A percentile compares a stretch with the other conserved stretches of the same genome.
Conservation (phyloP, 257 asterid species). For the Schizonepeta tenuifolia region DNA sequence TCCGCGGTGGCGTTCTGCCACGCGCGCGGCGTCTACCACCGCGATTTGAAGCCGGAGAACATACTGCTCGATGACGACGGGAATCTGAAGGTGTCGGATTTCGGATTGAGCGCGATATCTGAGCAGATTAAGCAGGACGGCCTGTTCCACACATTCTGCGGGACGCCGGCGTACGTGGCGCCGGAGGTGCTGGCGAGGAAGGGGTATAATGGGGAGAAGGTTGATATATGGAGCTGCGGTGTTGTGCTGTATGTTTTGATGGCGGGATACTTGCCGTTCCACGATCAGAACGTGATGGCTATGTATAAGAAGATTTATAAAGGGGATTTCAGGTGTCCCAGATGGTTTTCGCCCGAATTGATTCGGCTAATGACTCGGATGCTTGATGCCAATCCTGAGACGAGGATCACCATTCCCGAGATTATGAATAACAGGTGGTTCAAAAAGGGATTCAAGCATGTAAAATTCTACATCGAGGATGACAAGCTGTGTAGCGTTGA, state of each 20-base stretch:
- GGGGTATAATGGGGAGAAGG: slow-evolving; percentile 91
- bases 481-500: slow-evolving; percentile 65
- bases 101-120: slow-evolving; percentile 84
- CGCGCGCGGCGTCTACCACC: slow-evolving; percentile 91
- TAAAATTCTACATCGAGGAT: slow-evolving; percentile 83
- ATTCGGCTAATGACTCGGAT: slow-evolving; percentile 50
- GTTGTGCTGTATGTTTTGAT: slow-evolving; percentile 84
- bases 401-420: slow-evolving; percentile 68
- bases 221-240: slow-evolving; percentile 96
- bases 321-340: slow-evolving; percentile 91
- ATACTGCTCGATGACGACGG: slow-evolving; percentile 83
- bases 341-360: slow-evolving; percentile 88
- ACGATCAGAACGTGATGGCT: slow-evolving; percentile 84
- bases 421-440: slow-evolving; percentile 72
- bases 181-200: slow-evolving; percentile 89
- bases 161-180: slow-evolving; percentile 95
- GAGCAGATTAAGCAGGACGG: slow-evolving; percentile 95
- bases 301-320: slow-evolving; percentile 93
- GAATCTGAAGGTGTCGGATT: slow-evolving; percentile 85
- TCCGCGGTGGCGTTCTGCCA: slow-evolving; percentile 94
- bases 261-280: slow-evolving; percentile 93
- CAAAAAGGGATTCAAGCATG: slow-evolving; percentile 62
- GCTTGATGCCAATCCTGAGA: slow-evolving; percentile 64
- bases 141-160: slow-evolving; percentile 87
- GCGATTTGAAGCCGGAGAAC: slow-evolving; percentile 91